Conservation (phyloP, 495 filamentous ascomycete genomes). For the Penicillium pancosmium region DNA sequence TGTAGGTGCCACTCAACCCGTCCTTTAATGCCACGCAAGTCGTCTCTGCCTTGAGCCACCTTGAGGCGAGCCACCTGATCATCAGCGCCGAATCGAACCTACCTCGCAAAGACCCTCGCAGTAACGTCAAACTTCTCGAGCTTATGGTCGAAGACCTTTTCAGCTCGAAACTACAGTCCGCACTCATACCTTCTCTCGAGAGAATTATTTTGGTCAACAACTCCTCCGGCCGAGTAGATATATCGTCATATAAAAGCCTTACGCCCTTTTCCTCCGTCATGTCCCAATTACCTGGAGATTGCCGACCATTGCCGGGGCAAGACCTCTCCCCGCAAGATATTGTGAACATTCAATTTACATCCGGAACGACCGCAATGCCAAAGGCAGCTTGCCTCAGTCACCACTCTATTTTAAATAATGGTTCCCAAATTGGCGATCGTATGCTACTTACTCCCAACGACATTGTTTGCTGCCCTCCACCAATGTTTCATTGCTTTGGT, state of each 20-base stretch:
- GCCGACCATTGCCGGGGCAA: constrained; percentile 38
- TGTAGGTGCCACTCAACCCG: constrained; percentile 83
- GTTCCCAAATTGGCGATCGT: constrained; percentile 74
- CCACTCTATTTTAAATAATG: constrained; percentile 86
- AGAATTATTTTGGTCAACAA: constrained; percentile 83
- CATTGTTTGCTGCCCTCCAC: constrained; percentile 82
- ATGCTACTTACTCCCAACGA: constrained; percentile 77
- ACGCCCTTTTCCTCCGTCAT: constrained; percentile 54
- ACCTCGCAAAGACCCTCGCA: constrained; percentile 75
- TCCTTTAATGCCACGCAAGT: constrained; percentile 85
- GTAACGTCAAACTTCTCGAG: constrained; percentile 71
- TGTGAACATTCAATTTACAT: constrained; percentile 97
- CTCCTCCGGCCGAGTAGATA: constrained; percentile 60
- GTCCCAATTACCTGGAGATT: constrained; percentile 54
- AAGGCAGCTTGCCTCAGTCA: constrained; percentile 93
- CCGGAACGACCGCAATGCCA: constrained; percentile 84
- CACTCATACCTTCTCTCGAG: constrained; percentile 67
- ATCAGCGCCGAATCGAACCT: constrained; percentile 86
- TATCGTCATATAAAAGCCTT: constrained; percentile 43
- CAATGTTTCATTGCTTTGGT: constrained; percentile 93
- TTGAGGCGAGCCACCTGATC: constrained; percentile 74
- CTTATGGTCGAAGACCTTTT: constrained; percentile 65
- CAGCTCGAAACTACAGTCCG: constrained; percentile 57
- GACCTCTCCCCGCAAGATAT: constrained; percentile 68
- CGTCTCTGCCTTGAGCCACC: constrained; percentile 73